Conservation (phyloP, 179 eudicot genomes). For the Nepenthes alata region DNA sequence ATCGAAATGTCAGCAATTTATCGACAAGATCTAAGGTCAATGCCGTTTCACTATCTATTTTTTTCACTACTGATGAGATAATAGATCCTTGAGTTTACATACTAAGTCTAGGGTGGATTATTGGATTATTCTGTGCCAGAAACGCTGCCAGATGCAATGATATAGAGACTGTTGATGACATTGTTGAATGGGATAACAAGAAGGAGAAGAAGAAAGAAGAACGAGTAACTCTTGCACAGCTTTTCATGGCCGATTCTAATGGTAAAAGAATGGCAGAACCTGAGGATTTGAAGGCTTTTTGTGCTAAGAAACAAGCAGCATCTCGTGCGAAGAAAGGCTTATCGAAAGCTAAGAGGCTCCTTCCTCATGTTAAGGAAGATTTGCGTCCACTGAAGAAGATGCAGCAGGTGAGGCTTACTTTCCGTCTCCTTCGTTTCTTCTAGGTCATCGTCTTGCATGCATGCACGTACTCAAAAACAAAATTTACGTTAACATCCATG, state of each 20-base stretch:
- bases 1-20: conserved; percentile 4
- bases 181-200: conserved; percentile 4
- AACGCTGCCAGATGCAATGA: neutral
- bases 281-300: neutral
- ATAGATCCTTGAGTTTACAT: no score
- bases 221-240: conserved; percentile 52
- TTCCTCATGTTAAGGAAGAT: conserved; percentile 20
- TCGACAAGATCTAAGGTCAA: conserved; percentile 6
- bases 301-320: conserved; percentile 7
- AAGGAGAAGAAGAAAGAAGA: conserved; percentile 14
- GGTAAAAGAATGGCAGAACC: neutral
- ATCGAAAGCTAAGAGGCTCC: conserved; percentile 37
- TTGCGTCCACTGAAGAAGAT: conserved; percentile 40
- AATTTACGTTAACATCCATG: no score
- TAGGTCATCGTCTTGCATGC: no score
- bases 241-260: conserved; percentile 36
- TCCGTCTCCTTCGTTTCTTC: no score
- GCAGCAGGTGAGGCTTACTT: conserved; percentile 22
- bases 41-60: neutral
- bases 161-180: neutral
- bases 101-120: neutral
- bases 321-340: conserved; percentile 15
- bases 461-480: no score
- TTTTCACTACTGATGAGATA: neutral
- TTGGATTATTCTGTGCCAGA: neutral